Percentiles rank a stretch among this genome's conserved stretches.
phyloP scores from a whole-genome alignment of 768 basidiomycete genomes.

The Tubosaeta sp. region DNA sequence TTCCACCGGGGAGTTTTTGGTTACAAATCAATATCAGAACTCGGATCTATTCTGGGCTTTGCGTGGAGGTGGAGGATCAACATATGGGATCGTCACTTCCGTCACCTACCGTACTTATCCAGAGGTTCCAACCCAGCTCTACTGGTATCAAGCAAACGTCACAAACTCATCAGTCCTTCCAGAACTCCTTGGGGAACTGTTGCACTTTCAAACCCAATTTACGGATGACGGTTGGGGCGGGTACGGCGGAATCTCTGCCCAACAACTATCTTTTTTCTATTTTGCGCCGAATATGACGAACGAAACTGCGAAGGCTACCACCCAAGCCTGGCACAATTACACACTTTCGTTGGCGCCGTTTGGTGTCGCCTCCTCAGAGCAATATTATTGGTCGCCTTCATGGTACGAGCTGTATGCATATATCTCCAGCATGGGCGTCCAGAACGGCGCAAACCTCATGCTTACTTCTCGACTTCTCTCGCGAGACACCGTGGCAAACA shows the following conservation, averaged over 20 bases:
- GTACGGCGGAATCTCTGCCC: constrained; percentile 18
- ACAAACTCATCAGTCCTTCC: constrained; percentile 27
- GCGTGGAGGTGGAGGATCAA: constrained; percentile 49
- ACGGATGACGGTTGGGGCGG: constrained; percentile 45
- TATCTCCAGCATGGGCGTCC: not conserved
- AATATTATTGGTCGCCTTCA: not conserved
- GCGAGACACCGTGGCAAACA: too few species aligned
- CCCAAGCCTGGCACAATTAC: constrained; percentile 32
- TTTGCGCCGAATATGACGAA: constrained; percentile 35
- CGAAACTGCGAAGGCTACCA: constrained; percentile 33
- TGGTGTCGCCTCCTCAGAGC: constrained; percentile 1
- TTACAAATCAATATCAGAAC: constrained; percentile 38
- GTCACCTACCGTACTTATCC: constrained; percentile 48
- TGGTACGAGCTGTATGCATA: constrained; percentile 3
- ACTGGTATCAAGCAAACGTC: constrained; percentile 29
- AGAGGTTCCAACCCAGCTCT: constrained; percentile 32
- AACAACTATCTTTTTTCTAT: constrained; percentile 15
- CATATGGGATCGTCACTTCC: constrained; percentile 45
- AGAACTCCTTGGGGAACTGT: constrained; percentile 32
- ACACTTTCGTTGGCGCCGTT: constrained; percentile 8
- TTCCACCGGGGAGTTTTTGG: constrained; percentile 38
- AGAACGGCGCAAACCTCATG: constrained; percentile 1
- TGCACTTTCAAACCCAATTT: constrained; percentile 33
- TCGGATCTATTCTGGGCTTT: constrained; percentile 54
- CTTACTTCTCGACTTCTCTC: too few species aligned